These are phyloP conservation scores for Hirschioporus abietinus DNA, from an alignment of 768 basidiomycete genomes.

Conservation along the genomic window DNA sequence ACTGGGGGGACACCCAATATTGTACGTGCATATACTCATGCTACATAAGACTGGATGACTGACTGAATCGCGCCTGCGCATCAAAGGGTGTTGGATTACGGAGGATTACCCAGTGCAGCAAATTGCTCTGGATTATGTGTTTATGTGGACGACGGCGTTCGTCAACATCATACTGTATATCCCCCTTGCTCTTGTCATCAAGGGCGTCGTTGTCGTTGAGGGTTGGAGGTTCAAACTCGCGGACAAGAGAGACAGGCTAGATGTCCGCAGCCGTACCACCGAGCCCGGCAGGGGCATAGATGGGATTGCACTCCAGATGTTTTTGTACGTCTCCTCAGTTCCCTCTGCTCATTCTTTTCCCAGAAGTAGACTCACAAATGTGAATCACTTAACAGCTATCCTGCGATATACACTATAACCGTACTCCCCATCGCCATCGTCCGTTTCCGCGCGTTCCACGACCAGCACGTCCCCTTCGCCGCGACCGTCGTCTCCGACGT, in stretches of 20 bases:
- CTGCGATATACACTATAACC: constrained; percentile 37
- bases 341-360: constrained; percentile 4
- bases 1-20: constrained; percentile 39
- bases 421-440: constrained; percentile 37
- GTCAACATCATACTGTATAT: constrained; percentile 39
- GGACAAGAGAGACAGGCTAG: constrained; percentile 7
- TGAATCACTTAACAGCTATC: constrained; percentile 32
- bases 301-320: constrained; percentile 36
- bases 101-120: constrained; percentile 29
- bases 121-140: constrained; percentile 46
- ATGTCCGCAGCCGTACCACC: constrained; percentile 5
- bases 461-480: constrained; percentile 25
- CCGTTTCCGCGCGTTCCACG: constrained; percentile 32
- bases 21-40: constrained; percentile 24
- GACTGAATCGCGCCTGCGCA: not conserved
- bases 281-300: constrained; percentile 13
- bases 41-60: constrained; percentile 1
- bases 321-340: constrained; percentile 34
- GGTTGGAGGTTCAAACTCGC: constrained; percentile 21
- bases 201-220: constrained; percentile 30
- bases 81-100: constrained; percentile 49
- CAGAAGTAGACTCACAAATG: not conserved
- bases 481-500: constrained; percentile 34
- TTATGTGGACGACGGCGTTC: constrained; percentile 44
- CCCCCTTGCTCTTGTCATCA: constrained; percentile 38